Evolutionary conservation across 2,329 filamentous ascomycete species (phyloP), one percentile per base, ranked within the genome.

Genomic region (Aspergillus bombycis): DNA sequence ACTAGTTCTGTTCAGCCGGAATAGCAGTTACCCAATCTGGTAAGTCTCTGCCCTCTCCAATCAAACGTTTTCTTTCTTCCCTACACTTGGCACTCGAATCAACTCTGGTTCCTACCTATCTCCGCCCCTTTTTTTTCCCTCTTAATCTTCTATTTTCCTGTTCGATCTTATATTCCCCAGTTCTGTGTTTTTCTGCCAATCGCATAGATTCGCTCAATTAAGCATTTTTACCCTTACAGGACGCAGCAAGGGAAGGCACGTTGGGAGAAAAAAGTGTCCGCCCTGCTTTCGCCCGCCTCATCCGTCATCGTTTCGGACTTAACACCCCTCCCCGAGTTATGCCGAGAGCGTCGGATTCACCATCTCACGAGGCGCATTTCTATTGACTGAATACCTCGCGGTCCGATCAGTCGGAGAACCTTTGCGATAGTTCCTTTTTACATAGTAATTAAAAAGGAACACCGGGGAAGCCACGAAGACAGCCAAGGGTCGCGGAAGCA

Each of bases 361-460:
- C 65, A 60, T 67, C 64, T 61, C 60, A 65, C 58, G 68, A 67
- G 70, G 68, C 65, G 70, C 72, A 69, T 65, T 67, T 67, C 55
- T 34, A 68, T 62, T 63, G 62, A 68, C 65, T 71, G 68, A 71
- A 67, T 58, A 62, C 64, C 67, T 65, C 34, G n/a, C 53, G 41
- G 55, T 61, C 54, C 54, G 57, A 60, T 57, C 57, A 56, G 57
- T 62, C 16, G 62, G 61, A 38, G 32, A 36, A 58, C 45, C 57
- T 21, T 56, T 50, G 62, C 57, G 57, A 55, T 41, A 19, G 32
- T 52, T 36, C 45, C 38, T 46, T 43, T 55, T 32, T 38, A 16
- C n/a, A 21, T 4, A 26, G 8, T 26, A 55, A n/a, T 4, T 28
- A 55, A 55, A 55, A 38, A 14, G 32, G 21, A 30, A 55, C 8